Evolutionary conservation across 2,329 filamentous ascomycete genomes (phyloP).

Genomic region (Acephala macrosclerotiorum): DNA sequence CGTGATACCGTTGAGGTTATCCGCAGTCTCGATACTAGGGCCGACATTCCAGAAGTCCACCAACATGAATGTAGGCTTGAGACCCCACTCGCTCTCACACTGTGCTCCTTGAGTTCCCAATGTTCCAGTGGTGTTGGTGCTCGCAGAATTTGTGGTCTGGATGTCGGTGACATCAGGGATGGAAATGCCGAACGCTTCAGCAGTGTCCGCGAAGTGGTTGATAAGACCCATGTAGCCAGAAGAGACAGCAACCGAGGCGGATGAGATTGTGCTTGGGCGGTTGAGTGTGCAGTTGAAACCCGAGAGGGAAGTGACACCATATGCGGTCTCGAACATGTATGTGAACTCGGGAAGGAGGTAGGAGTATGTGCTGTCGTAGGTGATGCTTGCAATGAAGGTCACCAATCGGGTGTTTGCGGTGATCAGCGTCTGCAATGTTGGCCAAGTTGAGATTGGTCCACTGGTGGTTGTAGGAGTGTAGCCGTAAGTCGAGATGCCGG

Average conservation of each 20-base stretch:
- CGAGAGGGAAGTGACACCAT: conserved; percentile 64
- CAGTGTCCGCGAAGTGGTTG: conserved; percentile 81
- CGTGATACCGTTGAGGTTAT: conserved; percentile 67
- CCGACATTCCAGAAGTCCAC: conserved; percentile 84
- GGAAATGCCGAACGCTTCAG: conserved; percentile 60
- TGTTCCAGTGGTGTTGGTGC: conserved; percentile 58
- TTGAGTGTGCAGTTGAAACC: conserved; percentile 78
- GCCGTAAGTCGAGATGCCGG: conserved; percentile 67
- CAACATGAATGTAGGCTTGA: conserved; percentile 73
- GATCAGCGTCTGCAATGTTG: conserved; percentile 76
- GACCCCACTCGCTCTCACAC: conserved; percentile 66
- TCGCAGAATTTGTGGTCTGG: conserved; percentile 69
- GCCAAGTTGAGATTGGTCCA: conserved; percentile 63
- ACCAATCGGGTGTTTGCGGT: conserved; percentile 68
- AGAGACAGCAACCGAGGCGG: conserved; percentile 59
- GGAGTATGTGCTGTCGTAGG: conserved; percentile 51
- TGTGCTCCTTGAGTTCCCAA: conserved; percentile 59
- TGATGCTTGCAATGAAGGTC: conserved; percentile 69
- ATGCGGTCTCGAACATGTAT: conserved; percentile 77
- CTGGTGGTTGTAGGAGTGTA: conserved; percentile 60
- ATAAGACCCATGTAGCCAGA: conserved; percentile 72
- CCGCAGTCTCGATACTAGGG: conserved; percentile 72
- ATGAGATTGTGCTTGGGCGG: conserved; percentile 62
- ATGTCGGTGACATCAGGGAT: conserved; percentile 68
- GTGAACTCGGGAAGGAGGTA: conserved; percentile 70